Base-by-base conservation (phyloP, 441 rosid species). In the Erodium moschatum region DNA sequence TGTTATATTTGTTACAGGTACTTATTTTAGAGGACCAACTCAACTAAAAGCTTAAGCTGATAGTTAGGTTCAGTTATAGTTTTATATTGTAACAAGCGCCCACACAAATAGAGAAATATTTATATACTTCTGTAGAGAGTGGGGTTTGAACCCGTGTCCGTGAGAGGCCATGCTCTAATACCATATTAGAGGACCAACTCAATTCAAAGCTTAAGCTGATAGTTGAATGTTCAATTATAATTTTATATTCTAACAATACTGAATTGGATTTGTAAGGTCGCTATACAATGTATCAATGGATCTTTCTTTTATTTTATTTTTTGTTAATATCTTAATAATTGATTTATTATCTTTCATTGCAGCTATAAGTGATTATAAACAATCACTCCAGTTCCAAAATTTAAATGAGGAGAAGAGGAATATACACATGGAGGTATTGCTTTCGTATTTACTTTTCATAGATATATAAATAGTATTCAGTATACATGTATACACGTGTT, bases 341-440 rank as follows among this genome's bases (percentile, higher is more conserved):
- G 18, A 13, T 48, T 48, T 15, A 48, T 15, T 48, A 5, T 48
- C 56, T 48, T 48, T n/a, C 2, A 4, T 48, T 48, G 16, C 81
- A 95, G 98, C 98, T 67, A 79, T 80, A 74, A 96, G 97, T 78
- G 99, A 96, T 83, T 92, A 96, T 79, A 92, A 95, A 64, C 99
- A 96, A 77, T 96, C 99, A 73, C 97, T 96, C 69, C 98, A 92
- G 83, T 96, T 96, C 78, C 97, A 92, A 84, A 88, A 89, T 80
- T 83, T 96, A 69, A 90, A 90, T 8, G 90, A 92, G 76, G 99
- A 96, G 76, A 96, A 96, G 85, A 74, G 91, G 73, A 96, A 96
- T 76, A 96, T 96, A 79, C 95, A 92, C 71, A 70, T 92, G 56
- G 99, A 96, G 99, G 99, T 95, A 65, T 75, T 61, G 11, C 66